A percentile compares a stretch with the other conserved stretches of the same genome.
Conservation (phyloP, 768 basidiomycete genomes). For the Pleurotus sapidus region DNA sequence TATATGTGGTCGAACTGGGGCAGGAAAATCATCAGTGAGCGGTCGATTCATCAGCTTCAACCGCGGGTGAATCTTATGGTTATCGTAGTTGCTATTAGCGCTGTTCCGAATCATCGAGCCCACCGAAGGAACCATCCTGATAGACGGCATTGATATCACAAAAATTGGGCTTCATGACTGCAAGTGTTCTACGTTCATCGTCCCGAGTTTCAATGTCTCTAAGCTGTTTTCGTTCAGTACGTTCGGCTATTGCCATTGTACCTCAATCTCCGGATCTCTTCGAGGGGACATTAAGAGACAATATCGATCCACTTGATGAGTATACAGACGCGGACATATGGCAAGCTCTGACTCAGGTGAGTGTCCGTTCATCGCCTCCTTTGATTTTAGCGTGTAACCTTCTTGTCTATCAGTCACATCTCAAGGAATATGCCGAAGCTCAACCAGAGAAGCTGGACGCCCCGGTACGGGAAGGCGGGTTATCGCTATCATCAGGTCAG, state of each 20-base stretch:
- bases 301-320: constrained; percentile 83
- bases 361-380: constrained; percentile 4
- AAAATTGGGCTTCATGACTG: constrained; percentile 73
- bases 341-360: constrained; percentile 72
- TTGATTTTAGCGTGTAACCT: background rate
- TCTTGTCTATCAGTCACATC: constrained; percentile 43
- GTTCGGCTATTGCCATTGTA: constrained; percentile 80
- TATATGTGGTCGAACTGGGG: constrained; percentile 82
- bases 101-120: constrained; percentile 80
- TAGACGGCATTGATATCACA: constrained; percentile 77
- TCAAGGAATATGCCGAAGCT: constrained; percentile 66
- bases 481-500: constrained; percentile 83
- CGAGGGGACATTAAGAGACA: constrained; percentile 76
- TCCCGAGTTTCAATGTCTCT: background rate
- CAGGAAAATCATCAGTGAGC: constrained; percentile 73
- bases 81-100: constrained; percentile 55
- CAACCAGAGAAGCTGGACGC: constrained; percentile 71
- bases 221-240: constrained; percentile 39
- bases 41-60: background rate
- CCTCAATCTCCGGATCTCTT: constrained; percentile 76
- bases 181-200: constrained; percentile 25
- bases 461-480: constrained; percentile 72
- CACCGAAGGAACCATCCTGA: constrained; percentile 57
- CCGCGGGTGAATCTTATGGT: background rate
- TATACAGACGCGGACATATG: constrained; percentile 83